A percentile compares a stretch with the other conserved stretches of the same genome.
These are phyloP conservation scores for Taphrina communis DNA, from an alignment of 1,139 yeast genomes.

Conservation along the genomic window DNA sequence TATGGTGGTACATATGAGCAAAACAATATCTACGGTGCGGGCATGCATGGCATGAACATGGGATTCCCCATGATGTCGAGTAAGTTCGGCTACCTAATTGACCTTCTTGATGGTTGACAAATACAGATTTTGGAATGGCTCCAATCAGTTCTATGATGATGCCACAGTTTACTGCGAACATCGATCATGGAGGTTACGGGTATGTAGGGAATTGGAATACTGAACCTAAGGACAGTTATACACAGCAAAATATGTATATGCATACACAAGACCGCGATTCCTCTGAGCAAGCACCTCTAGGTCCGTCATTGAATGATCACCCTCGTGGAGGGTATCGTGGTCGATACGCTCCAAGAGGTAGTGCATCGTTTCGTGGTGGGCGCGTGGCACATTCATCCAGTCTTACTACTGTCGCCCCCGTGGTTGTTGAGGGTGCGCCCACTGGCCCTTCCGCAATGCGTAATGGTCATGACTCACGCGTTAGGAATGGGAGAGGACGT, in stretches of 20 bases:
- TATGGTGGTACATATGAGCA: background rate
- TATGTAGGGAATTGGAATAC: conserved; percentile 13
- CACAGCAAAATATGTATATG: conserved; percentile 33
- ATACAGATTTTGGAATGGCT: conserved; percentile 14
- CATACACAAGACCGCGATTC: conserved; percentile 14
- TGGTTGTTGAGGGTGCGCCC: conserved; percentile 31
- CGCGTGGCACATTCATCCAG: conserved; percentile 8
- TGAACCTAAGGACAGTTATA: conserved; percentile 6
- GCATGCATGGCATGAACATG: conserved; percentile 17
- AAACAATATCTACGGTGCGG: conserved; percentile 1
- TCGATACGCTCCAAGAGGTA: conserved; percentile 14
- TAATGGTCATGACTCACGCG: conserved; percentile 11
- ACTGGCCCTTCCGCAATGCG: conserved; percentile 33
- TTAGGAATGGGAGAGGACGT: conserved; percentile 5
- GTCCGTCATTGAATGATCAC: conserved; percentile 5
- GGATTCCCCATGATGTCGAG: conserved; percentile 26
- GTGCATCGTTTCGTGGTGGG: conserved; percentile 18
- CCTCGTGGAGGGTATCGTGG: conserved; percentile 22
- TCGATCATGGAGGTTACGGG: conserved; percentile 12
- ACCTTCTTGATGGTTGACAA: too few relatives aligned
- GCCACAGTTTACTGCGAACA: background rate
- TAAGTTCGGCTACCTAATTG: background rate
- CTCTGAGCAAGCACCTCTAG: conserved; percentile 10
- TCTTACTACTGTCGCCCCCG: conserved; percentile 7
- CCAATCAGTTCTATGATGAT: conserved; percentile 18